Evolutionary conservation across 139 green algal genomes (phyloP), one percentile per base, ranked within the genome.

Genomic region (Prasinococcaceae sp.): DNA sequence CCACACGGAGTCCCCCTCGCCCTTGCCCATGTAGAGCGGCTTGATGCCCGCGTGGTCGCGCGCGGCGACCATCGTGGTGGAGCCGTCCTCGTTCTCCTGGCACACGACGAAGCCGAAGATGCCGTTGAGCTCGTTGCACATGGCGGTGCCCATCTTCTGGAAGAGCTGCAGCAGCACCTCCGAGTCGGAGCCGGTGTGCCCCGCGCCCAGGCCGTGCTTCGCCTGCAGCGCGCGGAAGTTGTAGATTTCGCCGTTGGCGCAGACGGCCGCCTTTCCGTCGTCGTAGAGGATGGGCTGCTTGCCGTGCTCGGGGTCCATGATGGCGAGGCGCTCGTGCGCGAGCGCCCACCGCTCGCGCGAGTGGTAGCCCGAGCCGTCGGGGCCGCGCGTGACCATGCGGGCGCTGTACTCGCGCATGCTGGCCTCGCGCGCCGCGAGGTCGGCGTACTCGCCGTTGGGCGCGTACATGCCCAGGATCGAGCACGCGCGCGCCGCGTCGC

Each of bases 1-100:
- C 90, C 90, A 98, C 1, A 86, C 65, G 30, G 61, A 74, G 33
- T 88, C 90, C 45, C 83, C 72, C 24, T 71, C 46, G 22, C 90
- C 90, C 59, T 86, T 94, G 1, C 64, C 71, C 26, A 79, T 65
- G 78, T 98, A 98, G 53, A 97, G 54, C 27, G 83, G 78, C 49
- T 78, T 90, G 46, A 95, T 87, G 50, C 90, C 90, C 27, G 97
- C 88, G 24, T 84, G 79, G 69, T 98, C 90, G 1, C 88, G 60
- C 1, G 75, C 86, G 25, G 76, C 83, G 27, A 77, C 77, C 56
- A 88, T 86, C 37, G 63, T 65, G 42, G 72, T 65, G 6, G 68
- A 80, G 36, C 48, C 37, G 32, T 77, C 69, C 50, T 93, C 79
- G 24, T 72, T 63, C 37, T 35, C 6, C 9, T 55, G 28, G 30